Conservation (phyloP, 2,329 filamentous ascomycete genomes). For the Aspergillus sojae region DNA sequence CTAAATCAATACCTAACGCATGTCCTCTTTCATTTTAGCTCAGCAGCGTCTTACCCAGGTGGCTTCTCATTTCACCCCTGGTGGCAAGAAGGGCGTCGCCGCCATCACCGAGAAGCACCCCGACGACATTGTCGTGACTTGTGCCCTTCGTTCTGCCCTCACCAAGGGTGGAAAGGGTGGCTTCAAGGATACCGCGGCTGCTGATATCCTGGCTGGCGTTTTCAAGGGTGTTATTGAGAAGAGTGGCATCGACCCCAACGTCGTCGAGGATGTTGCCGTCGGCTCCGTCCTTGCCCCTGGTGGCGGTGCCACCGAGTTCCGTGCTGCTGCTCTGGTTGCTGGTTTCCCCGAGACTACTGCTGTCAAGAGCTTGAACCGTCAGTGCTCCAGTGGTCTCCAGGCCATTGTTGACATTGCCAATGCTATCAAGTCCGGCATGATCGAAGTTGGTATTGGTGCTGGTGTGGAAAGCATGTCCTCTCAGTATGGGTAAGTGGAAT, state of each 20-base stretch:
- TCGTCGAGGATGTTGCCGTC: conserved; percentile 91
- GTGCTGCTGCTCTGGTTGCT: conserved; percentile 84
- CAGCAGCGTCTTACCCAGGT: conserved; percentile 63
- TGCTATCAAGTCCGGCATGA: conserved; percentile 87
- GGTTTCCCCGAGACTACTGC: conserved; percentile 85
- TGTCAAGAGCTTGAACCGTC: conserved; percentile 87
- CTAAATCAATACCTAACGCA: neutral
- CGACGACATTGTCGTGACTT: conserved; percentile 84
- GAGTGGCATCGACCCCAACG: conserved; percentile 81
- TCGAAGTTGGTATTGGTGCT: conserved; percentile 89
- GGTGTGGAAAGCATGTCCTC: conserved; percentile 95
- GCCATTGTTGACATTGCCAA: conserved; percentile 94
- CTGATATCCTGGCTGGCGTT: conserved; percentile 82
- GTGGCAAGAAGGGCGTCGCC: conserved; percentile 37
- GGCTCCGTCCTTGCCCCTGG: conserved; percentile 90
- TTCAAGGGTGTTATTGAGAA: conserved; percentile 80
- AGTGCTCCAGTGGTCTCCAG: conserved; percentile 91
- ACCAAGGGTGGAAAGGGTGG: conserved; percentile 91
- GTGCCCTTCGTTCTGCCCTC: conserved; percentile 85
- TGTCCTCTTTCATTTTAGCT: conserved; percentile 39
- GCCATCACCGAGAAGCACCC: conserved; percentile 52
- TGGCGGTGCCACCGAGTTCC: conserved; percentile 94
- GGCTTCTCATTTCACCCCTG: conserved; percentile 56
- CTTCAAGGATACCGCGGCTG: conserved; percentile 90
- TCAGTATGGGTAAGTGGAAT: conserved; percentile 74